Base-by-base conservation (phyloP, 768 basidiomycete species). In the Tulasnella sp. region DNA sequence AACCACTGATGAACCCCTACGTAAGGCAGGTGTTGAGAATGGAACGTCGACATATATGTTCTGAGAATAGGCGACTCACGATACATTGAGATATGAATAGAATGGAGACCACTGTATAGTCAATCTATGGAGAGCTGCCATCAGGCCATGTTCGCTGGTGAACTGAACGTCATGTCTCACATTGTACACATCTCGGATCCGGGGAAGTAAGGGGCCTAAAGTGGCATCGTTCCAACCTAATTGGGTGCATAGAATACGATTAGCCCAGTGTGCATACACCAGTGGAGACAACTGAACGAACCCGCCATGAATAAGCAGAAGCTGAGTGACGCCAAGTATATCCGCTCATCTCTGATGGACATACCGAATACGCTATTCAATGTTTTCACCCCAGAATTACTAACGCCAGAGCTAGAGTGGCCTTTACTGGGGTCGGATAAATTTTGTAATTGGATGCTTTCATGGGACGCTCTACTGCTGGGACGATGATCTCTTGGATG, bases 41-140 rank as follows among this genome's bases (percentile, higher is more conserved):
- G 29, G 51, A 29, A 38, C 34, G 34, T n/a, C n/a, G n/a, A n/a
- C n/a, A n/a, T n/a, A n/a, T n/a, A n/a, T n/a, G n/a, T 38, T 38
- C 5, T 17, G 26, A 19, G 50, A 48, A 19, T 7, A 19, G 4
- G 2, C 19, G 27, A 58, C 60, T 13, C 26, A 63, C 62, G 10
- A 62, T 24, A 38, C 62, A 63, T 29, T 49, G 42, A 27, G 23
- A 41, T 27, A 63, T 44, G 48, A 63, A 63, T 7, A 63, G 64
- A 10, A 63, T 32, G 21, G 62, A 63, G 15, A 63, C 61, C n/a
- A 63, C 62, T 4, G 61, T 55, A 41, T 54, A 63, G 17, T 45
- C 45, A 24, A 62, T 43, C 61, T 62, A 30, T 21, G 19, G 23
- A 9, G 21, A 15, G 15, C 23, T 13, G 30, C 10, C 26, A 21